phyloP scores from a whole-genome alignment of 495 filamentous ascomycete species.

The Aspergillus haitiensis region DNA sequence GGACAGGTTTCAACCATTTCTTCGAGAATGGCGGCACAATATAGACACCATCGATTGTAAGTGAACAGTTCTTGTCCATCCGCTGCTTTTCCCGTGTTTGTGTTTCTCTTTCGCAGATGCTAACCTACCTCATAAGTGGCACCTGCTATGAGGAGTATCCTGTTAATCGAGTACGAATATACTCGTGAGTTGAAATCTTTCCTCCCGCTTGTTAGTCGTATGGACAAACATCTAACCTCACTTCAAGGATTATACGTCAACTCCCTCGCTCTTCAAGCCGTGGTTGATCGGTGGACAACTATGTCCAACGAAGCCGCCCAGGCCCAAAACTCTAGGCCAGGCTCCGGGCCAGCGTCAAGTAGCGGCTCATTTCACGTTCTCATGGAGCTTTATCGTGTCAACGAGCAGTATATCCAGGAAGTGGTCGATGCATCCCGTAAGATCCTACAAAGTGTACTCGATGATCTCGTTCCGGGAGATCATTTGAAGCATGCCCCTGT shows the following conservation, averaged over 20 bases:
- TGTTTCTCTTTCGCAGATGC: not conserved
- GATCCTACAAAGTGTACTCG: conserved; percentile 77
- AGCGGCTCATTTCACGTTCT: conserved; percentile 52
- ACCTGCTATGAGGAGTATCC: conserved; percentile 73
- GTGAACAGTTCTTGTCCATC: conserved; percentile 8
- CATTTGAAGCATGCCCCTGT: conserved; percentile 92
- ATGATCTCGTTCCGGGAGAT: conserved; percentile 76
- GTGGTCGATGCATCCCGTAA: conserved; percentile 85
- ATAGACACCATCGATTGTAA: conserved; percentile 63
- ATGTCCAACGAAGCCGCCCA: conserved; percentile 59
- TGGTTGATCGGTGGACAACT: conserved; percentile 87
- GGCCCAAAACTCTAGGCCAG: conserved; percentile 40
- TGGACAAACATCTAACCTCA: conserved; percentile 17
- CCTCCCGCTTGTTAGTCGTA: not conserved
- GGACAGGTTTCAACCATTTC: conserved; percentile 74
- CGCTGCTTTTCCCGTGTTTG: no score
- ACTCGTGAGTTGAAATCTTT: conserved; percentile 53
- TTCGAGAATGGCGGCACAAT: conserved; percentile 71
- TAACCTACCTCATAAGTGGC: conserved; percentile 52
- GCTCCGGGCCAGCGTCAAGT: conserved; percentile 36
- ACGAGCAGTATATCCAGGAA: conserved; percentile 78
- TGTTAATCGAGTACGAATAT: conserved; percentile 89
- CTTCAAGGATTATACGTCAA: conserved; percentile 72
- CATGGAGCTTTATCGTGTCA: conserved; percentile 55
- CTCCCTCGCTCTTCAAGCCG: conserved; percentile 87